Evolutionary conservation across 352 stramenopile genomes (phyloP).

Genomic region (Elongisporangium undulatum): DNA sequence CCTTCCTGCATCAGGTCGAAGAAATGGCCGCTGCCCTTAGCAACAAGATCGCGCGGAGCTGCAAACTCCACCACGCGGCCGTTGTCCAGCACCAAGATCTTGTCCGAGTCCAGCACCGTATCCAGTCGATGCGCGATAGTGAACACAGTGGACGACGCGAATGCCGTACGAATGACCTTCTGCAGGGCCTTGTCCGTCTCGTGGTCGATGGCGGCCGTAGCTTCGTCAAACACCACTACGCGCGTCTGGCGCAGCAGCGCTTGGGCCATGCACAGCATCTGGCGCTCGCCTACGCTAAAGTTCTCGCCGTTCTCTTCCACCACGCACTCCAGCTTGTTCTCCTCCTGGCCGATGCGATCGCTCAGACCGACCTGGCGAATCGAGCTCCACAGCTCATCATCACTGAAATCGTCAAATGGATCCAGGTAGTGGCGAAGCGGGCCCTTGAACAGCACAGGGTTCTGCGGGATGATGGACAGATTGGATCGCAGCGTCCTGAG

Average conservation of each 20-base stretch:
- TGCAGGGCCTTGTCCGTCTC: conserved; percentile 66
- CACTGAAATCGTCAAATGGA: conserved; percentile 80
- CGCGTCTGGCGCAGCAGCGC: conserved; percentile 82
- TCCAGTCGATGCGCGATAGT: conserved; percentile 97
- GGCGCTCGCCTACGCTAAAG: conserved; percentile 92
- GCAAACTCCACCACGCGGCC: conserved; percentile 66
- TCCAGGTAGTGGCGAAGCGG: conserved; percentile 91
- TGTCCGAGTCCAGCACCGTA: conserved; percentile 91
- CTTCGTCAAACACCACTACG: conserved; percentile 78
- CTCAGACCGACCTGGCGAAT: conserved; percentile 38
- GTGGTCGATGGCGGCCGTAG: conserved; percentile 76
- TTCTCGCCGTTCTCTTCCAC: conserved; percentile 94
- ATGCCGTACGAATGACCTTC: conserved; percentile 77
- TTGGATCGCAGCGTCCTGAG: conserved; percentile 75
- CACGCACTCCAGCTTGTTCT: conserved; percentile 51
- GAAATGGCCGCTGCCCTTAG: conserved; percentile 13
- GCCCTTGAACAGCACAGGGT: conserved; percentile 90
- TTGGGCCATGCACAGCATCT: conserved; percentile 91
- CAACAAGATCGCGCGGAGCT: conserved; percentile 42
- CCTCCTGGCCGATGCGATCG: conserved; percentile 48
- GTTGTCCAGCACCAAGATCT: conserved; percentile 69
- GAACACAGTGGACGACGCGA: conserved; percentile 90
- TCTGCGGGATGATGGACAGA: conserved; percentile 94
- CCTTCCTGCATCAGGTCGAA: conserved; percentile 19
- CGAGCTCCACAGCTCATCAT: conserved; percentile 56